These are phyloP conservation scores for Huntiella moniliformis DNA, from an alignment of 2,329 filamentous ascomycete species.

Conservation along the genomic window DNA sequence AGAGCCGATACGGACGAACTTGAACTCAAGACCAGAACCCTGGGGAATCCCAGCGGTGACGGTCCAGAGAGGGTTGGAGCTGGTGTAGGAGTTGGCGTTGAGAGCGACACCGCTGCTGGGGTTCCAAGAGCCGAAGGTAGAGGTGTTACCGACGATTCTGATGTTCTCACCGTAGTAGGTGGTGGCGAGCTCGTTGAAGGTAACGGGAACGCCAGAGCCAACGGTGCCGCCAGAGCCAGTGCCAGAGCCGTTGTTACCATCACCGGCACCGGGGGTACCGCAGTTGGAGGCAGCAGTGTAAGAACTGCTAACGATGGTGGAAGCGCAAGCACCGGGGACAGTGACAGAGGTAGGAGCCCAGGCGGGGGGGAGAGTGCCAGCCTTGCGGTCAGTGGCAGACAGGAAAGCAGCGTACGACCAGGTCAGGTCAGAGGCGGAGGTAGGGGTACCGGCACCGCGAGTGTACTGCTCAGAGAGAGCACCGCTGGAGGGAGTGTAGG, in stretches of 20 bases:
- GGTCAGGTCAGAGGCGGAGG: conserved; percentile 48
- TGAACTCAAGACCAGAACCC: conserved; percentile 43
- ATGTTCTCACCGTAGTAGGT: conserved; percentile 45
- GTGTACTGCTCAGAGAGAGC: conserved; percentile 49
- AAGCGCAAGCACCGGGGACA: conserved; percentile 30
- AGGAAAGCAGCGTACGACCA: conserved; percentile 59
- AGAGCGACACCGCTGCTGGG: conserved; percentile 34
- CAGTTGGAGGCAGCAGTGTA: conserved; percentile 24
- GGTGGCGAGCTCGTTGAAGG: conserved; percentile 38
- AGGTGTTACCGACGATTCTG: conserved; percentile 41
- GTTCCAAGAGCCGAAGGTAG: conserved; percentile 45
- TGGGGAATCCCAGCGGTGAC: conserved; percentile 33
- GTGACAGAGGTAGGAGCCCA: conserved; percentile 32
- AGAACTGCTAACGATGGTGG: conserved; percentile 27
- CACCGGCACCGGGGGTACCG: conserved; percentile 14
- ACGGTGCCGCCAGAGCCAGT: conserved; percentile 8
- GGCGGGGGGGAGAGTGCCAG: conserved; percentile 33
- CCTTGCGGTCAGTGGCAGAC: conserved; percentile 39
- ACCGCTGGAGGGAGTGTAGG: conserved; percentile 44
- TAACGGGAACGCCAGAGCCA: conserved; percentile 22
- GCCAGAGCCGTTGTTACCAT: conserved; percentile 12
- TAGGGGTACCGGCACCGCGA: conserved; percentile 29
- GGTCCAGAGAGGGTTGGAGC: conserved; percentile 41
- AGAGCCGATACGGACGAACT: conserved; percentile 42
- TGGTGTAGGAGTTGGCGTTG: conserved; percentile 38